Percentiles rank a stretch among this genome's conserved stretches.
These are phyloP conservation scores for Pyricularia sp. DNA, from an alignment of 2,329 filamentous ascomycete species.

Conservation along the genomic window DNA sequence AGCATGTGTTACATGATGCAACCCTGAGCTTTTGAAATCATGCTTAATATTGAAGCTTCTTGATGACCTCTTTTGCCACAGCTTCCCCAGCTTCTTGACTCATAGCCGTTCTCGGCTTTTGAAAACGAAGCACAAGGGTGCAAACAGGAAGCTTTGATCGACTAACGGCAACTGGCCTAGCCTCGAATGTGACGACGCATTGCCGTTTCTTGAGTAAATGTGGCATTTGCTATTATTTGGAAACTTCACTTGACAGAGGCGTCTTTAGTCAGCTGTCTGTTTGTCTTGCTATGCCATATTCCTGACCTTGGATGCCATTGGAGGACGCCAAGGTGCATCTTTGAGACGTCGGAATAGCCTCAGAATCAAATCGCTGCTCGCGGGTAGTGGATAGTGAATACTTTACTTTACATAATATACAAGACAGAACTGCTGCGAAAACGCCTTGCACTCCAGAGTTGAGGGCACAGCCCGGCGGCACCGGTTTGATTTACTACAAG, in stretches of 20 bases:
- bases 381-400: too few species aligned
- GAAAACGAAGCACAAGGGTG: neutral
- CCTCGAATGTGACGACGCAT: neutral
- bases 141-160: neutral
- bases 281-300: neutral
- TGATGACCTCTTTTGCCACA: neutral
- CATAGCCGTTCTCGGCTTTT: neutral
- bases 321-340: too few species aligned
- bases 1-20: too few species aligned
- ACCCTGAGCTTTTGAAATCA: too few species aligned
- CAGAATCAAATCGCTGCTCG: too few species aligned
- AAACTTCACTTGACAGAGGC: neutral
- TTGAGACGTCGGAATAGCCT: too few species aligned
- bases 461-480: neutral
- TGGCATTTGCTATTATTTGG: too few species aligned
- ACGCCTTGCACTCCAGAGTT: neutral
- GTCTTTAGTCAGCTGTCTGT: too few species aligned
- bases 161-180: neutral
- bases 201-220: neutral
- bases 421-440: neutral
- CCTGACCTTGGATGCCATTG: too few species aligned
- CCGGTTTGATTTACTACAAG: neutral
- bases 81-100: neutral
- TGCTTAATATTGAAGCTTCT: neutral
- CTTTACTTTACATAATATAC: neutral